Evolutionary conservation across 2,329 filamentous ascomycete genomes (phyloP).

Genomic region (Cryphonectria naterciae): DNA sequence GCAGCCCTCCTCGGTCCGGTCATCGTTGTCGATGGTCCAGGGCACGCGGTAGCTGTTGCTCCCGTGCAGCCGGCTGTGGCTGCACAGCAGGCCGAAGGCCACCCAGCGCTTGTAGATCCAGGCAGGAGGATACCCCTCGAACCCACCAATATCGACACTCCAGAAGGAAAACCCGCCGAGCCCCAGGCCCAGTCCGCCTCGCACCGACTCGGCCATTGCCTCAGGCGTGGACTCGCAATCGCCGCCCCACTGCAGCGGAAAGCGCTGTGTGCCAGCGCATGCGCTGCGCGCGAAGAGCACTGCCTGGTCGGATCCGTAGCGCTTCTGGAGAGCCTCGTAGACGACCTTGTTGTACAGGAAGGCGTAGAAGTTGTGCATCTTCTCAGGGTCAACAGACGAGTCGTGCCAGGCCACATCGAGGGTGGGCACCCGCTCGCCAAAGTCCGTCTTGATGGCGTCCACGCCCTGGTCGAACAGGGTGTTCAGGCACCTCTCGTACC

Average conservation of each 20-base stretch:
- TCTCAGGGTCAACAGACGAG: conserved; percentile 57
- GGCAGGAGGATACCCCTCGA: conserved; percentile 68
- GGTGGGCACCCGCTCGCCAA: conserved; percentile 72
- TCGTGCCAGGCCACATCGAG: conserved; percentile 69
- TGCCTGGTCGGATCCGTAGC: conserved; percentile 57
- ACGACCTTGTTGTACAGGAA: conserved; percentile 73
- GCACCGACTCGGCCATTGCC: conserved; percentile 67
- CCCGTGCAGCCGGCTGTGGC: conserved; percentile 72
- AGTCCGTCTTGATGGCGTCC: conserved; percentile 76
- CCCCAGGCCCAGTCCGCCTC: conserved; percentile 37
- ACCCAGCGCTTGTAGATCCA: conserved; percentile 80
- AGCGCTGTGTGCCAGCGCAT: conserved; percentile 69
- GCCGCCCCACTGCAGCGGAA: conserved; percentile 74
- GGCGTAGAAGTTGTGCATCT: conserved; percentile 81
- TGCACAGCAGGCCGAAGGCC: conserved; percentile 73
- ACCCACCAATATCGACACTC: conserved; percentile 44
- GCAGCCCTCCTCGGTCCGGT: conserved; percentile 57
- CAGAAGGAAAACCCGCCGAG: conserved; percentile 38
- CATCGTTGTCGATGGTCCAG: conserved; percentile 71
- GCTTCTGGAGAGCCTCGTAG: conserved; percentile 65
- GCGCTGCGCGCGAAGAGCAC: conserved; percentile 70
- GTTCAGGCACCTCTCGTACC: conserved; percentile 67
- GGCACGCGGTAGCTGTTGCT: conserved; percentile 74
- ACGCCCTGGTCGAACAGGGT: conserved; percentile 70
- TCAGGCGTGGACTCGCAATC: conserved; percentile 76